These are phyloP conservation scores for Penicillium lagena DNA, from an alignment of 495 filamentous ascomycete genomes.

Conservation along the genomic window DNA sequence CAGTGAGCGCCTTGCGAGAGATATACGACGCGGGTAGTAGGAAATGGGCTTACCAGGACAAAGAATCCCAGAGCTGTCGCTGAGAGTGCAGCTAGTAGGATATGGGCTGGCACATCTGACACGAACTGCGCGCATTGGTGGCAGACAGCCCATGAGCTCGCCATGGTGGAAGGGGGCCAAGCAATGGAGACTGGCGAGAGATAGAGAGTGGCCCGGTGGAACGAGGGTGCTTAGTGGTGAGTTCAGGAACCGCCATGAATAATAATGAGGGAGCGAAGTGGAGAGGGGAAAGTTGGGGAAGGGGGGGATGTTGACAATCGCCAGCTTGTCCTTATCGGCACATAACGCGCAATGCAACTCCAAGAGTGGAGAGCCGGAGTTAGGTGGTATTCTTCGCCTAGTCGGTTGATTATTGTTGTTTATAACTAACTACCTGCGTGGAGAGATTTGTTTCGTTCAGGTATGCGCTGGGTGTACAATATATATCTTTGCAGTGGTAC, in stretches of 20 bases:
- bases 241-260: neutral
- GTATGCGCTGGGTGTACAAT: no score
- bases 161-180: conserved; percentile 18
- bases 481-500: no score
- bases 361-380: no score
- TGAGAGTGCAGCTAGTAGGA: conserved; percentile 21
- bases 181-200: conserved; percentile 8
- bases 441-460: no score
- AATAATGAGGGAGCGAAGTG: no score
- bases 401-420: no score
- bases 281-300: conserved; percentile 7
- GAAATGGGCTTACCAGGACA: conserved; percentile 27
- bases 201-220: conserved; percentile 6
- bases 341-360: conserved; percentile 13
- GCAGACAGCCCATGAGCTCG: conserved; percentile 26
- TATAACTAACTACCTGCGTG: no score
- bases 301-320: conserved; percentile 16
- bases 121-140: conserved; percentile 26
- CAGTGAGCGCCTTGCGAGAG: neutral
- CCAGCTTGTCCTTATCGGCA: conserved; percentile 38
- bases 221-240: conserved; percentile 1
- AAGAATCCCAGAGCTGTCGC: conserved; percentile 28
- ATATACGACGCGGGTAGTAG: neutral
- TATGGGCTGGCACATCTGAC: conserved; percentile 20
- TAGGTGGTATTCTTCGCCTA: no score